Conservation (phyloP, 2,329 filamentous ascomycete genomes). For the Macrophomina tecta region DNA sequence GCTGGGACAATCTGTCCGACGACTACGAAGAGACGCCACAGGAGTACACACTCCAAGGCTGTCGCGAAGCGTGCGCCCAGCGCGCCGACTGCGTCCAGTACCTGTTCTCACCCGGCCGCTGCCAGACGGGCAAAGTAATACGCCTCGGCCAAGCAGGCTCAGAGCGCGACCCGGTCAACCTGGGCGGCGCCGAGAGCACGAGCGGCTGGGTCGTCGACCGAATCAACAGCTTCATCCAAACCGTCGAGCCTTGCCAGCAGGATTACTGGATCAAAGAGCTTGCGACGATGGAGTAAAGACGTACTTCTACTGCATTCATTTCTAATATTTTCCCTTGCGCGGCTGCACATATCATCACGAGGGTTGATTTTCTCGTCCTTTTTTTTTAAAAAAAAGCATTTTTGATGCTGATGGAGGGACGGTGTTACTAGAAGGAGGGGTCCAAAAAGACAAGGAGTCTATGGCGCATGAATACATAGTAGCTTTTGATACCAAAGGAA, state of each 20-base stretch:
- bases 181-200: slow-evolving; percentile 31
- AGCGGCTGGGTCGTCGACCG: slow-evolving; percentile 46
- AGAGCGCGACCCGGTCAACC: slow-evolving; percentile 29
- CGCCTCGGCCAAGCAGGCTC: slow-evolving; percentile 41
- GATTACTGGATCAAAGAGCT: slow-evolving; percentile 8
- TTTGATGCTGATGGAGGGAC: not conserved
- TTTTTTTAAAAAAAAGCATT: not conserved
- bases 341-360: not conserved
- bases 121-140: slow-evolving; percentile 40
- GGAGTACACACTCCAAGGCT: slow-evolving; percentile 43
- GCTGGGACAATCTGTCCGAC: slow-evolving; percentile 46
- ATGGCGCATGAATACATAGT: slow-evolving; percentile 21
- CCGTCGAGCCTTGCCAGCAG: slow-evolving; percentile 34
- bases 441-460: slow-evolving; percentile 10
- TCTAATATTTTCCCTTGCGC: not conserved
- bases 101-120: slow-evolving; percentile 42
- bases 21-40: slow-evolving; percentile 33
- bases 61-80: slow-evolving; percentile 42
- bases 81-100: slow-evolving; percentile 44
- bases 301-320: not conserved
- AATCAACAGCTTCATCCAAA: slow-evolving; percentile 41
- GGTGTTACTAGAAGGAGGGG: not conserved
- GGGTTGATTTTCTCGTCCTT: not conserved
- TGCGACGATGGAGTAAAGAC: not conserved
- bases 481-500: slow-evolving; percentile 18